Evolutionary conservation across 2,329 filamentous ascomycete species (phyloP).

Genomic region (Apiospora rasikravindrae): DNA sequence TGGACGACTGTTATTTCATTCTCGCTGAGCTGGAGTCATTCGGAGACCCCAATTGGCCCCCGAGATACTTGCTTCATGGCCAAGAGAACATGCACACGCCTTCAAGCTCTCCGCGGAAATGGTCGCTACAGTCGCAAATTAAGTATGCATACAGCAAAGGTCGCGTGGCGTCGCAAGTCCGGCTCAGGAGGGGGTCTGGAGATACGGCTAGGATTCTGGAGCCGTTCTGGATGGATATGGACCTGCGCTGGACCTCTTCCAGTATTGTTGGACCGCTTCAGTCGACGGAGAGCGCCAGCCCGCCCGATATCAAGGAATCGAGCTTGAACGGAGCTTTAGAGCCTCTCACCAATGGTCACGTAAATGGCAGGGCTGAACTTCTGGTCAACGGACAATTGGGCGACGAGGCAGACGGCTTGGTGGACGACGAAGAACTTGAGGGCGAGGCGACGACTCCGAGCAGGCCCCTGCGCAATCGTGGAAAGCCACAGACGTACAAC

Average conservation of each 20-base stretch:
- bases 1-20: constrained; percentile 57
- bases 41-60: constrained; percentile 57
- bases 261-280: background rate
- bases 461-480: constrained; percentile 55
- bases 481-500: constrained; percentile 60
- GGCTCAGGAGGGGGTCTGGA: constrained; percentile 33
- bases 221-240: constrained; percentile 37
- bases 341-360: constrained; percentile 40
- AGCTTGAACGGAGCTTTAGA: constrained; percentile 42
- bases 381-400: constrained; percentile 30
- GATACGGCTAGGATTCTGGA: constrained; percentile 28
- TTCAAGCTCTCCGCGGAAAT: constrained; percentile 31
- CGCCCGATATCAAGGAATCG: constrained; percentile 50
- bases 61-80: constrained; percentile 45
- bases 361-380: constrained; percentile 37
- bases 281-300: constrained; percentile 32
- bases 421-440: constrained; percentile 44
- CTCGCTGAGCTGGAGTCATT: constrained; percentile 58
- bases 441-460: constrained; percentile 58
- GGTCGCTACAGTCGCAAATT: constrained; percentile 35
- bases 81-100: constrained; percentile 34
- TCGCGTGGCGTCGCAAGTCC: constrained; percentile 33
- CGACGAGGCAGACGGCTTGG: constrained; percentile 31
- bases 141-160: constrained; percentile 38
- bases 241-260: constrained; percentile 38